Evolutionary conservation across 73 alveolate species (phyloP).

Genomic region (Diophrys sp.): DNA sequence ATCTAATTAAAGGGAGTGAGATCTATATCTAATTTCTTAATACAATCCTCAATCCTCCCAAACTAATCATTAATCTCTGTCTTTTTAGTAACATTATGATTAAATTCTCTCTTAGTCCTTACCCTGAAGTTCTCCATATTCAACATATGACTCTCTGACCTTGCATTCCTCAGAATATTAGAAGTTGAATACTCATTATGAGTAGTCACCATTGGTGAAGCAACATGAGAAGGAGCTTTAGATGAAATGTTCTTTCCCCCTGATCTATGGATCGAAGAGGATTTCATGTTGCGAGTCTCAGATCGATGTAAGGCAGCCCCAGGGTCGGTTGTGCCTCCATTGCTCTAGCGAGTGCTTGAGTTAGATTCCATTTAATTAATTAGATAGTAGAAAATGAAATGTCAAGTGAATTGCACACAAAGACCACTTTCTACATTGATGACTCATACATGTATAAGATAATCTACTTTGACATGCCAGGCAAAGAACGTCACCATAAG

Average conservation of each 20-base stretch:
- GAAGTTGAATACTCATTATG: no score
- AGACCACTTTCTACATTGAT: constrained; percentile 79
- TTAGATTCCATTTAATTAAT: no score
- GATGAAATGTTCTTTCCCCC: no score
- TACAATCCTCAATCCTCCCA: constrained; percentile 26
- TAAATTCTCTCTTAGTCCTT: constrained; percentile 37
- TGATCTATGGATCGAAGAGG: not conserved
- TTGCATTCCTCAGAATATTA: constrained; percentile 40
- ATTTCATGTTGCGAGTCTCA: not conserved
- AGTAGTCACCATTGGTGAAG: no score
- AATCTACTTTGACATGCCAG: constrained; percentile 97
- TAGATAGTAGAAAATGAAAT: constrained; percentile 86
- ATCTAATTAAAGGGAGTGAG: constrained; percentile 8
- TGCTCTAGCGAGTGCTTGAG: no score
- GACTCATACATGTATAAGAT: constrained; percentile 78
- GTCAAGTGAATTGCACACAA: constrained; percentile 90
- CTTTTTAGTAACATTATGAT: constrained; percentile 30
- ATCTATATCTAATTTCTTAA: not conserved
- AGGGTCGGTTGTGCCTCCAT: no score
- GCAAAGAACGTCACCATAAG: constrained; percentile 94
- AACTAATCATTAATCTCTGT: constrained; percentile 31
- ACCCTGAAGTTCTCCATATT: constrained; percentile 35
- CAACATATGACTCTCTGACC: constrained; percentile 27
- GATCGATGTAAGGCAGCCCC: no score
- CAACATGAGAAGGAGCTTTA: no score